phyloP scores from a whole-genome alignment of 257 asterid genomes.

The Lantana camara region DNA sequence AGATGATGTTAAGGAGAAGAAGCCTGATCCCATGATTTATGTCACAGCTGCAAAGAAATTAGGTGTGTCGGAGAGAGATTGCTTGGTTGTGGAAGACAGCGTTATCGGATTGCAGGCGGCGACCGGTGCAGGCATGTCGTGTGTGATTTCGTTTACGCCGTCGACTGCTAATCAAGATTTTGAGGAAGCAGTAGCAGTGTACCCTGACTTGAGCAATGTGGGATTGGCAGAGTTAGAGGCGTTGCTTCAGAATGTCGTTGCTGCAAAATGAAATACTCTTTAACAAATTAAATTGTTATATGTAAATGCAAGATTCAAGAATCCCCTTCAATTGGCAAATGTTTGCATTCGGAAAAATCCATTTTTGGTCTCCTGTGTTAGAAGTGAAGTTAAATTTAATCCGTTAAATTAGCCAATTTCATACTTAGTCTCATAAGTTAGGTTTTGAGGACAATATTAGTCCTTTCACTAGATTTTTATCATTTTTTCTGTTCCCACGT shows the following conservation, averaged over 20 bases:
- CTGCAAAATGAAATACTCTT: conserved; percentile 44
- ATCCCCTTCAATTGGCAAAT: too few relatives aligned
- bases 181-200: conserved; percentile 74
- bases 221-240: conserved; percentile 71
- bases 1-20: conserved; percentile 93
- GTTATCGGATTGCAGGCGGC: conserved; percentile 99
- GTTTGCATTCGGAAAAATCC: too few relatives aligned
- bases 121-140: conserved; percentile 88
- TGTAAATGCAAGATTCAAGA: too few relatives aligned
- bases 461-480: too few relatives aligned
- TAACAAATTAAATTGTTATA: too few relatives aligned
- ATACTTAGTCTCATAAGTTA: too few relatives aligned
- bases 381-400: too few relatives aligned
- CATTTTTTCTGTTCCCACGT: too few relatives aligned
- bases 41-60: conserved; percentile 78
- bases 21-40: conserved; percentile 90
- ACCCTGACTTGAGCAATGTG: conserved; percentile 80
- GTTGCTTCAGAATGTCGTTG: conserved; percentile 52
- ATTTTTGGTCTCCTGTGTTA: too few relatives aligned
- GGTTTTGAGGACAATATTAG: too few relatives aligned
- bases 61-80: conserved; percentile 64
- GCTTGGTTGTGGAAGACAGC: conserved; percentile 95
- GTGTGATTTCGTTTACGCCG: conserved; percentile 82
- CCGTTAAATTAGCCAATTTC: too few relatives aligned
- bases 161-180: conserved; percentile 97